These are phyloP conservation scores for Theobroma cacao DNA, from an alignment of 345 rosid genomes.

Conservation along the genomic window DNA sequence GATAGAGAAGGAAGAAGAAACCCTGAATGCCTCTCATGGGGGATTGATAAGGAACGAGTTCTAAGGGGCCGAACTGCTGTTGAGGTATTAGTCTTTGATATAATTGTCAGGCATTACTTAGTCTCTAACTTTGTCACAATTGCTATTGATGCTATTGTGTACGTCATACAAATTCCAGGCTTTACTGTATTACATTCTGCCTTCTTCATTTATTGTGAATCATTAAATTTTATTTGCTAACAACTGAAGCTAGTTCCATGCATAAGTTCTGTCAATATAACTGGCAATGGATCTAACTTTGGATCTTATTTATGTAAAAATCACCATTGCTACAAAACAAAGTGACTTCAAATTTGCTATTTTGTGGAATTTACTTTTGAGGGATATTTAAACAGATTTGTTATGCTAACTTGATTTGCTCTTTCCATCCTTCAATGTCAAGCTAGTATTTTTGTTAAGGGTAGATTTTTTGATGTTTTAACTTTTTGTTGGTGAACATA, in stretches of 20 bases:
- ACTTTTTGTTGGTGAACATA: conserved; percentile 31
- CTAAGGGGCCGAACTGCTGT: conserved; percentile 90
- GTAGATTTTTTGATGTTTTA: not conserved
- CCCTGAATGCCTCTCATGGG: conserved; percentile 98
- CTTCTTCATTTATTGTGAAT: not conserved
- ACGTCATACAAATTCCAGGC: conserved; percentile 10
- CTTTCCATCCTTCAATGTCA: not conserved
- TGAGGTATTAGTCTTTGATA: conserved; percentile 55
- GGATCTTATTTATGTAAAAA: not conserved
- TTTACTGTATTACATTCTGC: not conserved
- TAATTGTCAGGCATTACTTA: conserved; percentile 10
- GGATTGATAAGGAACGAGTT: conserved; percentile 88
- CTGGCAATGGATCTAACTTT: not conserved
- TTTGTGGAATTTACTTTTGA: conserved; percentile 1
- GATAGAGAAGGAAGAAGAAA: conserved; percentile 97
- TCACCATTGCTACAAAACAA: not conserved
- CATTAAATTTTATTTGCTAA: conserved; percentile 4
- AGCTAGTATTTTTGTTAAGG: not conserved
- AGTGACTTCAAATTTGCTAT: conserved; percentile 4
- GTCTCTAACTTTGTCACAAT: not conserved
- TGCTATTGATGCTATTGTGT: conserved; percentile 3
- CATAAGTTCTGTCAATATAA: not conserved
- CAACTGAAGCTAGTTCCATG: not conserved
- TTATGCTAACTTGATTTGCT: conserved; percentile 1
- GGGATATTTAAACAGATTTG: not conserved